Evolutionary conservation across 2,329 filamentous ascomycete genomes (phyloP), one percentile per base, ranked within the genome.

Genomic region (Orbilia quercus): DNA sequence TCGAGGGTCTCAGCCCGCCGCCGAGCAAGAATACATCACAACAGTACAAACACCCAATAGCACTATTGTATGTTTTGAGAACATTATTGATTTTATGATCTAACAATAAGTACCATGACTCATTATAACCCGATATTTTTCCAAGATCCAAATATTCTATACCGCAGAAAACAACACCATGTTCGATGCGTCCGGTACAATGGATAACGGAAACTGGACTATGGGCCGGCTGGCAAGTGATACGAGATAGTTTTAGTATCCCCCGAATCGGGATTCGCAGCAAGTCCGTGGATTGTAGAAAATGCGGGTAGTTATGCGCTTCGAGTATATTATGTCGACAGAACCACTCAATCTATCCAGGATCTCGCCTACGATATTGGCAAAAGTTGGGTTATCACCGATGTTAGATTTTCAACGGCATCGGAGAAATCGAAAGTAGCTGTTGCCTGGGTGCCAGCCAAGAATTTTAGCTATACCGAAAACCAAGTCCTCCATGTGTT

Each of bases 131-230:
- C 20, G 16, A 9, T 51, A n/a, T 36, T 20, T 55, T 9, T 55
- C 2, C 22, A 31, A 71, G 66, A 58, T 71, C 11, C 57, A 38
- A 45, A 63, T 71, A 57, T 71, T 71, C 28, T 71, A 71, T 42
- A 58, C 58, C 16, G 66, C 58, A 12, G 42, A 50, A n/a, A 71
- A 71, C 20, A 63, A 63, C 16, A 71, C 66, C 6, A 57, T 63
- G 50, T 71, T 50, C 18, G 58, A 71, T 58, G 66, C 66, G 16
- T 63, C 23, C 18, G 66, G 58, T 5, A 57, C 48, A 5, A 28
- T 48, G 14, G 44, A 63, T 14, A 51, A 51, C 16, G 57, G 57
- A 7, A 58, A 23, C 14, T 71, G 66, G 57, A 58, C 55, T 12
- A 63, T 71, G 58, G 65, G 65, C 4, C 7, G 25, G 31, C 58